These are phyloP conservation scores for Chytriomyces sp. DNA, from an alignment of 192 early-diverging fungal species.

Conservation along the genomic window DNA sequence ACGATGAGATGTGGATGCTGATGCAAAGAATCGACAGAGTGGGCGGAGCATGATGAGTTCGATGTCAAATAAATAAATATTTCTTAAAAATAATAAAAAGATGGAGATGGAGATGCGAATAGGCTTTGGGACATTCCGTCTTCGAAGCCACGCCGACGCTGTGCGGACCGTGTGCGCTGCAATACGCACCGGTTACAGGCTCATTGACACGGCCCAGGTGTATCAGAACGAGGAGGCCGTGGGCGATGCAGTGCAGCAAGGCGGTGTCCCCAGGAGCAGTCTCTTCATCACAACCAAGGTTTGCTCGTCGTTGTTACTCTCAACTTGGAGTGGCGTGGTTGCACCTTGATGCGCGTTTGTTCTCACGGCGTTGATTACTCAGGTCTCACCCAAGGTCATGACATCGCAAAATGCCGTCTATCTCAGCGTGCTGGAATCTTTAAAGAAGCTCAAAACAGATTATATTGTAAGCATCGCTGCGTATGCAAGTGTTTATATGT, in stretches of 20 bases:
- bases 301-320: no score
- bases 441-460: slow-evolving; percentile 35
- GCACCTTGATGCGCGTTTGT: slow-evolving; percentile 1
- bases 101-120: neutral
- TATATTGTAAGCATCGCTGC: slow-evolving; percentile 13
- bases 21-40: neutral
- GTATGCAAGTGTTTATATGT: neutral
- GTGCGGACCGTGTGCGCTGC: neutral
- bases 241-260: slow-evolving; percentile 3
- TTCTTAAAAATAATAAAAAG: neutral
- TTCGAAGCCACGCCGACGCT: neutral
- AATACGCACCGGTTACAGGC: slow-evolving; percentile 17
- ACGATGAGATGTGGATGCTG: neutral
- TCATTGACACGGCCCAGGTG: slow-evolving; percentile 38
- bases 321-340: neutral
- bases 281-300: slow-evolving; percentile 56
- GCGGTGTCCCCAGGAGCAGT: slow-evolving; percentile 29
- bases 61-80: neutral
- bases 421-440: slow-evolving; percentile 35
- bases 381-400: slow-evolving; percentile 24
- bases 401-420: slow-evolving; percentile 23
- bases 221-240: slow-evolving; percentile 42
- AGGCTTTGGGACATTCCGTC: slow-evolving; percentile 23
- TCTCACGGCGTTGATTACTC: neutral
- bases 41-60: neutral